These are phyloP conservation scores for Apophysomyces trapeziformis DNA, from an alignment of 371 early-diverging fungal species.

Conservation along the genomic window DNA sequence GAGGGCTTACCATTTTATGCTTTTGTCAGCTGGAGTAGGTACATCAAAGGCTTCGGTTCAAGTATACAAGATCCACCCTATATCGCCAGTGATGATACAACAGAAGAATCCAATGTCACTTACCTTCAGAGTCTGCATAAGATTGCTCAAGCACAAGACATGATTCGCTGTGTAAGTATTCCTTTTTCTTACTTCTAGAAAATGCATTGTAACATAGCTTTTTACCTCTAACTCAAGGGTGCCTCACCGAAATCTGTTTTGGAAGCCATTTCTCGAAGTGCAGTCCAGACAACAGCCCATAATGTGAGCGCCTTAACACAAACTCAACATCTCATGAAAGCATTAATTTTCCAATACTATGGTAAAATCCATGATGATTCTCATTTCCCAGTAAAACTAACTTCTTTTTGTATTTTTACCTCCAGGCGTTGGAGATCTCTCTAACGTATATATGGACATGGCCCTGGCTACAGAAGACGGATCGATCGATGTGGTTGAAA, in stretches of 20 bases:
- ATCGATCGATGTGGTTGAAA: slow-evolving; percentile 34
- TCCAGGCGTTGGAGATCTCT: slow-evolving; percentile 24
- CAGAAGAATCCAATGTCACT: slow-evolving; percentile 15
- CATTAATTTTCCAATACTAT: slow-evolving; percentile 30
- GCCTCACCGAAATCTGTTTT: slow-evolving; percentile 23
- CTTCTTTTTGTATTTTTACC: not conserved
- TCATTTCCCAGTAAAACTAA: not conserved
- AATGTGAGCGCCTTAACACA: slow-evolving; percentile 28
- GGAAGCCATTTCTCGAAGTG: slow-evolving; percentile 21
- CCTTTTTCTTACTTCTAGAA: not conserved
- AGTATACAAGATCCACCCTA: not conserved
- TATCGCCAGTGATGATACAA: slow-evolving; percentile 8
- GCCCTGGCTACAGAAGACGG: slow-evolving; percentile 21
- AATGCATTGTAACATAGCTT: not conserved
- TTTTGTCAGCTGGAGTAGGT: slow-evolving; percentile 20
- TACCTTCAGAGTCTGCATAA: slow-evolving; percentile 22
- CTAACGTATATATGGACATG: slow-evolving; percentile 26
- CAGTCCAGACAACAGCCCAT: slow-evolving; percentile 22
- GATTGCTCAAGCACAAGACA: slow-evolving; percentile 20
- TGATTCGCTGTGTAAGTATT: slow-evolving; percentile 20
- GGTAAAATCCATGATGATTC: slow-evolving; percentile 17
- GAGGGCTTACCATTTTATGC: not conserved
- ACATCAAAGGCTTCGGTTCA: slow-evolving; percentile 18
- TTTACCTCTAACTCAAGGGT: slow-evolving; percentile 19
- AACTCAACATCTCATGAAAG: slow-evolving; percentile 22